phyloP scores from a whole-genome alignment of 805 yeast genomes.

The Ogataea nakhonphanomensis region DNA sequence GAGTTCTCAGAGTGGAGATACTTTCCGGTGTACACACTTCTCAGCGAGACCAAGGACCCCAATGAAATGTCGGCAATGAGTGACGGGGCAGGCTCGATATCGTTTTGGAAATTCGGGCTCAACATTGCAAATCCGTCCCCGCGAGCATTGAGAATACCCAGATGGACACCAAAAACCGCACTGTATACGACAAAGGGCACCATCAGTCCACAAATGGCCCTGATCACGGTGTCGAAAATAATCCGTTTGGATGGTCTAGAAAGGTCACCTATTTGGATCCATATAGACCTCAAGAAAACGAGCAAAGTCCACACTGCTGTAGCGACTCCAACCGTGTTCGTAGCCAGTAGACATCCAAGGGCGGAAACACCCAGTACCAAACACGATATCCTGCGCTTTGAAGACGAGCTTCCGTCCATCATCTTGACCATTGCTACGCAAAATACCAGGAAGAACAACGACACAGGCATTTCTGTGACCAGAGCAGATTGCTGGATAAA shows the following conservation, averaged over 20 bases:
- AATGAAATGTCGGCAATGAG: slow-evolving; percentile 64
- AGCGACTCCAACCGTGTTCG: slow-evolving; percentile 69
- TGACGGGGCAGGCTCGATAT: slow-evolving; percentile 40
- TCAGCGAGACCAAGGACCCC: slow-evolving; percentile 69
- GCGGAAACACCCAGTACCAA: slow-evolving; percentile 46
- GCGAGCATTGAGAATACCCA: slow-evolving; percentile 41
- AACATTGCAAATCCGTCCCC: slow-evolving; percentile 63
- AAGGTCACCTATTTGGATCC: slow-evolving; percentile 72
- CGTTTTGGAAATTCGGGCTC: slow-evolving; percentile 64
- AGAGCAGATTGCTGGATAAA: slow-evolving; percentile 58
- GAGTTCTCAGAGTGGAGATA: slow-evolving; percentile 77
- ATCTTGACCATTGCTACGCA: slow-evolving; percentile 34
- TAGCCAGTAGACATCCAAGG: slow-evolving; percentile 55
- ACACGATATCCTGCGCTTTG: slow-evolving; percentile 50
- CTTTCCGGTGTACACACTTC: slow-evolving; percentile 71
- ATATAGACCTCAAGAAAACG: slow-evolving; percentile 45
- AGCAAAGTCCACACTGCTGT: slow-evolving; percentile 61
- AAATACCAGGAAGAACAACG: slow-evolving; percentile 44
- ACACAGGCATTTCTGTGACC: slow-evolving; percentile 44
- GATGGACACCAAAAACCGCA: slow-evolving; percentile 55
- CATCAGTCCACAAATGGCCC: slow-evolving; percentile 41
- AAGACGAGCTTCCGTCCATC: slow-evolving; percentile 38
- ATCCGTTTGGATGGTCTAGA: slow-evolving; percentile 38
- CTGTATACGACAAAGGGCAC: slow-evolving; percentile 61
- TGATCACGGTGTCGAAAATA: slow-evolving; percentile 37